Evolutionary conservation across 2,329 filamentous ascomycete genomes (phyloP).

Genomic region (Hypoxylon sp.): DNA sequence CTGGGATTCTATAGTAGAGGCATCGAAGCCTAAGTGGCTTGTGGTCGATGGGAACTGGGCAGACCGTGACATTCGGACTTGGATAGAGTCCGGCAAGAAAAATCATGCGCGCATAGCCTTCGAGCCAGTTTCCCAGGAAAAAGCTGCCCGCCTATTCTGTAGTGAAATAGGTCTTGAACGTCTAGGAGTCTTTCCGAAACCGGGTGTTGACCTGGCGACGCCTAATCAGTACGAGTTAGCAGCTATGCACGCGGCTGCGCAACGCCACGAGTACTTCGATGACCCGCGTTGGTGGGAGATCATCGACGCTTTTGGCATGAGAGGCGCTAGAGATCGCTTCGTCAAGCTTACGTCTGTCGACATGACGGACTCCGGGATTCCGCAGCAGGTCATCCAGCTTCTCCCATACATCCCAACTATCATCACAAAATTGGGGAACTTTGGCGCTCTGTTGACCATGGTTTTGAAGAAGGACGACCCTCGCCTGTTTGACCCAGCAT

Average conservation of each 20-base stretch:
- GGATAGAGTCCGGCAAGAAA: slow-evolving; percentile 73
- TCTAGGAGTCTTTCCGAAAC: slow-evolving; percentile 69
- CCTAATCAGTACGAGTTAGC: slow-evolving; percentile 88
- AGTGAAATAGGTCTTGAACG: slow-evolving; percentile 55
- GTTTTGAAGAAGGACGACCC: slow-evolving; percentile 78
- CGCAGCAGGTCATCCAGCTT: slow-evolving; percentile 86
- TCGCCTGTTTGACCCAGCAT: slow-evolving; percentile 72
- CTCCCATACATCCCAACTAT: slow-evolving; percentile 90
- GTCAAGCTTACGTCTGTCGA: slow-evolving; percentile 74
- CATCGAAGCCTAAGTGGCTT: slow-evolving; percentile 78
- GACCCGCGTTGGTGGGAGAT: slow-evolving; percentile 81
- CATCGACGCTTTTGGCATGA: slow-evolving; percentile 84
- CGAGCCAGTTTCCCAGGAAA: slow-evolving; percentile 89
- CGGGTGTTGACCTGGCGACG: slow-evolving; percentile 80
- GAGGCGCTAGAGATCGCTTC: slow-evolving; percentile 79
- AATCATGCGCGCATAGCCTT: slow-evolving; percentile 77
- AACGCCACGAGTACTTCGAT: slow-evolving; percentile 76
- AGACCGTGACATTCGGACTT: slow-evolving; percentile 73
- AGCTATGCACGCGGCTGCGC: slow-evolving; percentile 82
- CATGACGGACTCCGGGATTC: slow-evolving; percentile 84
- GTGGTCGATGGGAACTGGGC: slow-evolving; percentile 93
- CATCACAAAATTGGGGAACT: slow-evolving; percentile 83
- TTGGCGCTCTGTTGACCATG: slow-evolving; percentile 82
- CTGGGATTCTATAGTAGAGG: slow-evolving; percentile 73
- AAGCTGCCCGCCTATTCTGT: slow-evolving; percentile 79